phyloP scores from a whole-genome alignment of 2,329 filamentous ascomycete species.

The Biscogniauxia sp. region DNA sequence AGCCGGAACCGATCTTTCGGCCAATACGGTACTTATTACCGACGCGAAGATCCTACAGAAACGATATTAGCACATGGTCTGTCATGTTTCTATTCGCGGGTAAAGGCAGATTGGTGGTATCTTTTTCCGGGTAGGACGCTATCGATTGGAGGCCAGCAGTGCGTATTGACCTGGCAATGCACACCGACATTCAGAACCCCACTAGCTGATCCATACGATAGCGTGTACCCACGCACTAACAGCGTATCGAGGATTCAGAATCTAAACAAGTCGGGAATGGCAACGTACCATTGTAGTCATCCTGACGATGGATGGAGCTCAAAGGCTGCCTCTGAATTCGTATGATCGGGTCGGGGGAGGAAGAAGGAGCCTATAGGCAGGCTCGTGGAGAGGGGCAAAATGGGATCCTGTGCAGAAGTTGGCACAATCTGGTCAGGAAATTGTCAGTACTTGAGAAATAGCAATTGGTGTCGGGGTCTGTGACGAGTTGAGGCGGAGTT shows the following conservation, averaged over 20 bases:
- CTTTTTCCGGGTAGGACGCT: not conserved
- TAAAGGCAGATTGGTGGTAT: not conserved
- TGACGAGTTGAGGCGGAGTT: not conserved
- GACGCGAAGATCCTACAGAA: constrained; percentile 84
- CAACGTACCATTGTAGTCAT: constrained; percentile 38
- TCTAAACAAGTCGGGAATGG: constrained; percentile 1
- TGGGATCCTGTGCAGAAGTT: not conserved
- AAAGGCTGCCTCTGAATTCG: constrained; percentile 6
- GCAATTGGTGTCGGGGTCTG: not conserved
- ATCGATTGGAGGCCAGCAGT: not conserved
- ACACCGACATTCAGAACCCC: constrained; percentile 17
- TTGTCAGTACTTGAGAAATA: not conserved
- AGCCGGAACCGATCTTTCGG: constrained; percentile 96
- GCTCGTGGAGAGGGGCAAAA: not conserved
- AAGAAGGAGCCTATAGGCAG: not conserved
- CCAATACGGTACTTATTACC: constrained; percentile 99
- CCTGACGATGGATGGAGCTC: constrained; percentile 23
- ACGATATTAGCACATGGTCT: constrained; percentile 12
- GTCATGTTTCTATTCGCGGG: not conserved
- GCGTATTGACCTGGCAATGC: constrained; percentile 5
- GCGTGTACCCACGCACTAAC: constrained; percentile 1
- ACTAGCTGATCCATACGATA: constrained; percentile 1
- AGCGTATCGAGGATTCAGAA: not conserved
- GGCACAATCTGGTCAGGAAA: not conserved
- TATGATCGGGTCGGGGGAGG: constrained; percentile 7